Base-by-base conservation (phyloP, 768 basidiomycete genomes). In the Butyriboletus loyo region DNA sequence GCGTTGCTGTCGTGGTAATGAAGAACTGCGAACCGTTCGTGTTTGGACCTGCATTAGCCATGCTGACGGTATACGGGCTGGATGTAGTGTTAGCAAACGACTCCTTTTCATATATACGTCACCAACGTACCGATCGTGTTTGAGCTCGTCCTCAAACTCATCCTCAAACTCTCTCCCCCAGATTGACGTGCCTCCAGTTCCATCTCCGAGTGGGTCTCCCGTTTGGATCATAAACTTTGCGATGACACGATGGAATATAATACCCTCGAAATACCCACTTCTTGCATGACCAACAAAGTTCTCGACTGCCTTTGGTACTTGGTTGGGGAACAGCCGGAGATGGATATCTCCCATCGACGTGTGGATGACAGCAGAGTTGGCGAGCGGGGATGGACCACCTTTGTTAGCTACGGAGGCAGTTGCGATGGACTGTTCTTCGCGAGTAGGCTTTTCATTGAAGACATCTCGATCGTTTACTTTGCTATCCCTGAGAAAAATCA, bases 201-300 rank as follows among this genome's bases (percentile, higher is more conserved):
- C 94, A 71, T 97, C 92, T 21, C 91, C 93, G n/a, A 94, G 73
- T 3, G 94, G 94, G 63, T 96, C 93, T 30, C 93, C 93, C 5
- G 93, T 96, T 76, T 97, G 94, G 50, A 97, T 89, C 94, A 96
- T 96, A 66, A 99, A 99, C 73, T 99, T 98, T 55, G 92, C 82
- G 66, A 99, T 99, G 57, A 98, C 91, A 52, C 97, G 89, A 69
- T 99, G 97, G 77, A 98, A 98, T 63, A 98, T 83, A 52, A 97
- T 77, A 13, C 87, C 86, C 67, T 99, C 96, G 64, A 88, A 98
- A 73, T 88, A 98, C 2, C 91, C 85, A 59, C 86, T 90, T 60
- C 89, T 78, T 15, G 91, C 83, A 61, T 95, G 92, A 1, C 92
- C 93, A 22, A 95, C 89, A 71, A 99, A 98, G 75, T 98, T 99